Evolutionary conservation across 2,329 filamentous ascomycete species (phyloP), one percentile per base, ranked within the genome.

Genomic region (Nannizziopsis barbatae): DNA sequence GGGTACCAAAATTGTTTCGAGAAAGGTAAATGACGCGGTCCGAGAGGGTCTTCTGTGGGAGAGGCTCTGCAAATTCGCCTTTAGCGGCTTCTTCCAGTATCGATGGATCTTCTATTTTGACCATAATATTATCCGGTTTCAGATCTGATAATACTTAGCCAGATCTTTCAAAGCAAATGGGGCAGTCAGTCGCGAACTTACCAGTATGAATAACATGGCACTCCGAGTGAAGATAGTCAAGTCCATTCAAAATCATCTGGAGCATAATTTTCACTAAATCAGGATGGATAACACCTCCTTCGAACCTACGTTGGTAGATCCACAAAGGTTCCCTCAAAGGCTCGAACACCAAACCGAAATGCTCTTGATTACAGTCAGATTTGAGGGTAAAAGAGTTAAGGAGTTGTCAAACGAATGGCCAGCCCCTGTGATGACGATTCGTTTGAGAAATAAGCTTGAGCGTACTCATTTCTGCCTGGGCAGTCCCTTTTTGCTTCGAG

Each of bases 171-270:
- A n/a, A 14, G 38, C 10, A 38, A 15, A 52, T 39, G 14, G 11
- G 37, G 17, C 11, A 38, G 27, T 43, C 15, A 45, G 33, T 36
- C 32, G 22, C 47, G 49, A 14, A 12, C 58, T 33, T 43, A 67
- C 67, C 66, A 11, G 68, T 69, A 54, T 71, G 67, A 31, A 71
- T 64, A 18, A 71, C 51, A 47, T 60, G 61, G 48, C 66, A 70
- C 45, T 69, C 61, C 2, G 64, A 56, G 53, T 72, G 67, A 12
- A 72, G 59, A 54, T 69, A 71, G 45, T 70, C 63, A 2, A 72
- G 63, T 12, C 58, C 65, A 42, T 65, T 53, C 4, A 71, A 62
- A 8, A 71, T 59, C 42, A 62, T 58, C 41, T 61, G 59, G 18
- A 68, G 42, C n/a, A 63, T 51, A 31, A 60, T 52, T 49, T 65